A percentile compares a stretch with the other conserved stretches of the same genome.
phyloP scores from a whole-genome alignment of 257 asterid genomes.

The Mentha longifolia region DNA sequence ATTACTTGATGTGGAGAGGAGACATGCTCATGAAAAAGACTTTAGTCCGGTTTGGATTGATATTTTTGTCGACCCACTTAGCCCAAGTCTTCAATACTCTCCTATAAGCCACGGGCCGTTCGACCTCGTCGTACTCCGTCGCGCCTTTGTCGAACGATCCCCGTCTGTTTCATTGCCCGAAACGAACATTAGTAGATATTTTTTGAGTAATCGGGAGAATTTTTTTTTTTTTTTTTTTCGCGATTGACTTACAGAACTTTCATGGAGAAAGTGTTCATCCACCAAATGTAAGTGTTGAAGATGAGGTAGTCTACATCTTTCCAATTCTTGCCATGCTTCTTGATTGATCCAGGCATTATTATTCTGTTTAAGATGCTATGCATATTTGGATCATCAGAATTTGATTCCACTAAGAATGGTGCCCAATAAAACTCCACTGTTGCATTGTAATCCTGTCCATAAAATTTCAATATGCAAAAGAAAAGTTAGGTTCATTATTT shows the following conservation, averaged over 20 bases:
- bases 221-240: no score
- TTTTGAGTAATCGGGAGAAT: no score
- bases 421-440: conserved; percentile 90
- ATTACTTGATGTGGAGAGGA: conserved; percentile 66
- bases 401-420: conserved; percentile 80
- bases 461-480: background rate
- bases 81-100: conserved; percentile 46
- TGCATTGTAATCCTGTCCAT: conserved; percentile 69
- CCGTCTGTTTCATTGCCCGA: conserved; percentile 23
- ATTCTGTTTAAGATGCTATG: conserved; percentile 77
- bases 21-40: conserved; percentile 52
- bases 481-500: background rate
- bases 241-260: conserved; percentile 65
- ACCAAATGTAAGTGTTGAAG: conserved; percentile 84
- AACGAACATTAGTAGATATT: background rate
- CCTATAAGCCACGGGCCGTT: conserved; percentile 37
- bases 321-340: conserved; percentile 78
- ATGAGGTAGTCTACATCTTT: conserved; percentile 69
- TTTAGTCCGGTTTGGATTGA: conserved; percentile 38
- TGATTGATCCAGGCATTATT: conserved; percentile 73
- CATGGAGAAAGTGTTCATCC: conserved; percentile 83
- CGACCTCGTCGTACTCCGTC: conserved; percentile 43
- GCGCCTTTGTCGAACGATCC: conserved; percentile 47
- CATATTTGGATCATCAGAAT: conserved; percentile 56
- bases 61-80: conserved; percentile 41